These are phyloP conservation scores for Sporothrix pallida DNA, from an alignment of 2,329 filamentous ascomycete species.

Conservation along the genomic window DNA sequence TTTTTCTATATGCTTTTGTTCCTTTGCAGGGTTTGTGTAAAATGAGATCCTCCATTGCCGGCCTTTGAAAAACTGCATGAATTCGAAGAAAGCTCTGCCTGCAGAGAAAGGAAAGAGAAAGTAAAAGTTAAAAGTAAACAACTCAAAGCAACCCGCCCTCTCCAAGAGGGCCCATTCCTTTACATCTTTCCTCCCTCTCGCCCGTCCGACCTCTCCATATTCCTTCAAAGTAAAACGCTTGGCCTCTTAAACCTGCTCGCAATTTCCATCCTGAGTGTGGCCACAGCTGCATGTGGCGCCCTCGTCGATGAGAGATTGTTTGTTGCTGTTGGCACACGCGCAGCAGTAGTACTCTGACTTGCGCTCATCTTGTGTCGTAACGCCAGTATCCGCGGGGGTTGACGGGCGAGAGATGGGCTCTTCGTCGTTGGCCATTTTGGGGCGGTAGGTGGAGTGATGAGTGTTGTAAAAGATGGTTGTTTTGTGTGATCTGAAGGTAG, in stretches of 20 bases:
- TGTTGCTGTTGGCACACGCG: not conserved
- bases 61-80: too few relatives aligned
- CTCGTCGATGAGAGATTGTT: not conserved
- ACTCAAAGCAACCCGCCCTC: not conserved
- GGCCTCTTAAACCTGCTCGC: not conserved
- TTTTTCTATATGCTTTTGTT: not conserved
- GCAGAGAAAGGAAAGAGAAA: not conserved
- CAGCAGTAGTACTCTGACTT: constrained; percentile 15
- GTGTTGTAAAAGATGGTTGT: not conserved
- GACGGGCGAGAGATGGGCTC: not conserved
- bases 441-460: not conserved
- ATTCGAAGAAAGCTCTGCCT: too few relatives aligned
- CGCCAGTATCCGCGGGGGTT: not conserved
- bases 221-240: too few relatives aligned
- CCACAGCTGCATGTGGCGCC: constrained; percentile 5
- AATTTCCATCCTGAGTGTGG: not conserved
- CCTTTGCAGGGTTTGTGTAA: not conserved
- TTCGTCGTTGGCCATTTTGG: not conserved
- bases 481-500: not conserved
- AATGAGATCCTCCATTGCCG: not conserved
- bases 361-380: not conserved
- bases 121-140: not conserved
- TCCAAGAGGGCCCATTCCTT: too few relatives aligned
- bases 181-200: too few relatives aligned
- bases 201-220: too few relatives aligned